Conservation (phyloP, 192 early-diverging fungal genomes). For the Mortierella hygrophila region DNA sequence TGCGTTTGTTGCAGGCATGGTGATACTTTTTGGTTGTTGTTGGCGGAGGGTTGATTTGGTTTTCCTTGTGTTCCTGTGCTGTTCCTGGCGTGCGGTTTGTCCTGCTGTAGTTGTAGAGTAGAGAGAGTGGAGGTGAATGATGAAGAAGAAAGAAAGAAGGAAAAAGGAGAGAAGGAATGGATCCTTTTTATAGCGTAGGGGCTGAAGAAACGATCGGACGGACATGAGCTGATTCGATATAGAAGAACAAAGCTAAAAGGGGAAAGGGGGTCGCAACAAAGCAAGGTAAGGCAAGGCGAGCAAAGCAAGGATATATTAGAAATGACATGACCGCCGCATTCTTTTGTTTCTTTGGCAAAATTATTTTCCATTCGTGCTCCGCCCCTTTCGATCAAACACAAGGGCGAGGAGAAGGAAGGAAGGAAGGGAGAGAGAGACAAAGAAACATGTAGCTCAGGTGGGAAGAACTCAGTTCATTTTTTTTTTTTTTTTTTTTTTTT, state of each 20-base stretch:
- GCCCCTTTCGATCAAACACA: background rate
- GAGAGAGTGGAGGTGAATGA: background rate
- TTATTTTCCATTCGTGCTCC: conserved; percentile 20
- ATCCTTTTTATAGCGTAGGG: background rate
- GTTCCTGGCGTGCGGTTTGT: background rate
- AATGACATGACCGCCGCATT: background rate
- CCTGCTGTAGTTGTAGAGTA: background rate
- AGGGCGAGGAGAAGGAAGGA: background rate
- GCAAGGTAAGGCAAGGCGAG: too few relatives aligned
- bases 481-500: too few relatives aligned
- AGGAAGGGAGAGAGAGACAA: background rate
- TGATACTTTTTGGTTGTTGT: background rate
- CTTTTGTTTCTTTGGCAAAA: conserved; percentile 9
- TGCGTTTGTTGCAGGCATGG: conserved; percentile 32
- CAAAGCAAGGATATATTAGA: background rate
- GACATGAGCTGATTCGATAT: background rate
- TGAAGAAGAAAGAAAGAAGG: conserved; percentile 5
- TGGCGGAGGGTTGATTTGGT: background rate
- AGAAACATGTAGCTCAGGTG: background rate
- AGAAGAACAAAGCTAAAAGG: conserved; percentile 5
- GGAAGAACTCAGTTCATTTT: too few relatives aligned
- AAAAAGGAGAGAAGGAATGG: background rate
- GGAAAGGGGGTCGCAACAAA: background rate
- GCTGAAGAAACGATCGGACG: background rate
- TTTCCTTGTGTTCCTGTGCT: background rate